Evolutionary conservation across 331 rosid genomes (phyloP), one percentile per base, ranked within the genome.

Genomic region (Telfairia occidentalis): DNA sequence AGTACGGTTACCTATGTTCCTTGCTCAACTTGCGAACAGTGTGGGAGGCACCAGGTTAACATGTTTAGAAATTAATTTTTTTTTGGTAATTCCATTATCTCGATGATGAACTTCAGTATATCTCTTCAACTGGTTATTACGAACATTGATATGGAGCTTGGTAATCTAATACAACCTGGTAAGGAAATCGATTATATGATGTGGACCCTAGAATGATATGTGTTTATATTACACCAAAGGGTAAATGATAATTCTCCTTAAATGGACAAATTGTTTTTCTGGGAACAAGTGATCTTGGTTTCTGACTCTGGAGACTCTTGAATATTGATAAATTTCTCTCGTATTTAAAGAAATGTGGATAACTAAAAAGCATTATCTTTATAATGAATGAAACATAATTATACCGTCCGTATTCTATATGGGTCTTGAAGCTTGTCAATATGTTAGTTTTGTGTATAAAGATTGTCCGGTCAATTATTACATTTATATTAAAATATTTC

Each of bases 1-100:
- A 87, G 90, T 82, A 78, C 90, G n/a, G 96, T 91, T 29, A 95
- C 98, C 30, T 95, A 95, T 64, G 98, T 95, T n/a, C 98, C 98
- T 10, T 95, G 98, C 76, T 83, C 96, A 8, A 82, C 86, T 61
- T 95, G 98, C 74, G 82, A 87, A 78, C 90, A 84, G 12, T 95
- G 97, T 78, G 98, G 98, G n/a, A 85, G 64, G 52, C 98, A 91
- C 73, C 92, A 95, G 98, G 98, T 94, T 69, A 13, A 38, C 23
- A 69, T 69, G 55, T 69, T 43, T 69, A 57, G 11, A 29, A 32
- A 38, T 45, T n/a, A n/a, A n/a, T n/a, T n/a, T n/a, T n/a, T n/a
- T n/a, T n/a, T n/a, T n/a, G n/a, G n/a, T 48, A 48, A 48, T 48
- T 7, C 45, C 0, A 40, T 40, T 40, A 40, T 8, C 45, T 40